These are phyloP conservation scores for Jimgerdemannia lactiflua DNA, from an alignment of 192 early-diverging fungal species.

Conservation along the genomic window DNA sequence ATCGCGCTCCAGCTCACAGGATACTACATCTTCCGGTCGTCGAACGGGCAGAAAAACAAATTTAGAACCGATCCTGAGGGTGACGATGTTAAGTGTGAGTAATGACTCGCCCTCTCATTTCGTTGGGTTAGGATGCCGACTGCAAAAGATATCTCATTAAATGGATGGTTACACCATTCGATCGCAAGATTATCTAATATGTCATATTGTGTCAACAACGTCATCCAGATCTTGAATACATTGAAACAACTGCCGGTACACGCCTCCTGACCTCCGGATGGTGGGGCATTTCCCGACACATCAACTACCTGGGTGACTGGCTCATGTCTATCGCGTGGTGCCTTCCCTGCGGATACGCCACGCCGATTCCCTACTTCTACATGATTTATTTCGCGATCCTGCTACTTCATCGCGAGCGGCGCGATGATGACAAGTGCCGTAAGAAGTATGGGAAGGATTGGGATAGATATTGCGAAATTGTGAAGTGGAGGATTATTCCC, in stretches of 20 bases:
- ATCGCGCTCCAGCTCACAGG: conserved; percentile 61
- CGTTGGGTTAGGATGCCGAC: background rate
- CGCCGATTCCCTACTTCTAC: conserved; percentile 92
- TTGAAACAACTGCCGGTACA: conserved; percentile 80
- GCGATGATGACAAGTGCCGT: conserved; percentile 90
- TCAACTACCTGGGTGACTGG: conserved; percentile 97
- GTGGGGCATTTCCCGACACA: conserved; percentile 94
- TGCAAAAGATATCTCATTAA: no score
- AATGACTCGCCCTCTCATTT: background rate
- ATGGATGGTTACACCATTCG: no score
- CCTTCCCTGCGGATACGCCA: conserved; percentile 77
- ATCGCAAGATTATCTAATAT: background rate
- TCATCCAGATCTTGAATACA: conserved; percentile 69
- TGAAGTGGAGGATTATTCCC: conserved; percentile 87
- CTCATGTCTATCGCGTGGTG: conserved; percentile 89
- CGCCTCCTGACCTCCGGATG: conserved; percentile 83
- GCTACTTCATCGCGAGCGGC: conserved; percentile 82
- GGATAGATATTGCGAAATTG: conserved; percentile 78
- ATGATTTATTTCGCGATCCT: conserved; percentile 88
- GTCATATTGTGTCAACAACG: background rate
- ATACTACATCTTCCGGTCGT: conserved; percentile 82
- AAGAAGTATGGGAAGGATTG: conserved; percentile 95
- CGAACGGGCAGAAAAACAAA: conserved; percentile 89
- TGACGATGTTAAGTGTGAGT: conserved; percentile 48
- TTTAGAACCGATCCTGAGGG: conserved; percentile 75